A percentile compares a stretch with the other conserved stretches of the same genome.
phyloP scores from a whole-genome alignment of 2,329 filamentous ascomycete species.

The Fusarium dlaminii region DNA sequence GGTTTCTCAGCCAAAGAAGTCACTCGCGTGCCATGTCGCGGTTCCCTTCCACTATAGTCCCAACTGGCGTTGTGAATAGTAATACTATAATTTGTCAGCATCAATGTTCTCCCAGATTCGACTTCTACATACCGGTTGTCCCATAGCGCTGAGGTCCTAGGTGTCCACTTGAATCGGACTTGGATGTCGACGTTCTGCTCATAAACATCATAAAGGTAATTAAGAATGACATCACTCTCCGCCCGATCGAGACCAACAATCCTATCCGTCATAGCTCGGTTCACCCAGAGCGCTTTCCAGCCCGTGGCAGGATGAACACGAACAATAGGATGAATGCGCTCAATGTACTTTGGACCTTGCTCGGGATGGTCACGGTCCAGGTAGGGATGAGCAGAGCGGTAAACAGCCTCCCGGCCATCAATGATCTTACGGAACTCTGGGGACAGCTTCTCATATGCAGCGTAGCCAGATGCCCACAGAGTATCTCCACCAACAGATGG shows the following conservation, averaged over 20 bases:
- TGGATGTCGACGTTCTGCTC: constrained; percentile 78
- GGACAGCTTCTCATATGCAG: constrained; percentile 77
- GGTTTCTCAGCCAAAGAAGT: constrained; percentile 77
- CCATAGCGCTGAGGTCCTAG: constrained; percentile 73
- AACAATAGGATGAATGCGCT: constrained; percentile 74
- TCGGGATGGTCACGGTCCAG: constrained; percentile 70
- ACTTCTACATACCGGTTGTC: constrained; percentile 76
- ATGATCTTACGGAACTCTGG: constrained; percentile 76
- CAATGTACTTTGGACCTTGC: constrained; percentile 71
- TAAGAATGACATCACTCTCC: constrained; percentile 74
- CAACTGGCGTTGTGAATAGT: constrained; percentile 80
- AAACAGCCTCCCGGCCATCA: constrained; percentile 72
- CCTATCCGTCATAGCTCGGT: constrained; percentile 72
- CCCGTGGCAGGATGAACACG: constrained; percentile 77
- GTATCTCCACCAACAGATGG: constrained; percentile 75
- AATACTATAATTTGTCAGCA: constrained; percentile 52
- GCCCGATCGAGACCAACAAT: constrained; percentile 76
- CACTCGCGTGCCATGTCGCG: constrained; percentile 76
- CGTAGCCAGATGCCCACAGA: constrained; percentile 76
- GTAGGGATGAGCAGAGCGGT: constrained; percentile 72
- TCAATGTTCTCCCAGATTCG: too few relatives aligned
- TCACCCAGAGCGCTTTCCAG: constrained; percentile 79
- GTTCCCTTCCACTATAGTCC: constrained; percentile 75
- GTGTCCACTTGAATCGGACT: constrained; percentile 76
- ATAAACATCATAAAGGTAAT: constrained; percentile 74